Conservation (phyloP, 2,329 filamentous ascomycete genomes). For the Leptographium procerum region DNA sequence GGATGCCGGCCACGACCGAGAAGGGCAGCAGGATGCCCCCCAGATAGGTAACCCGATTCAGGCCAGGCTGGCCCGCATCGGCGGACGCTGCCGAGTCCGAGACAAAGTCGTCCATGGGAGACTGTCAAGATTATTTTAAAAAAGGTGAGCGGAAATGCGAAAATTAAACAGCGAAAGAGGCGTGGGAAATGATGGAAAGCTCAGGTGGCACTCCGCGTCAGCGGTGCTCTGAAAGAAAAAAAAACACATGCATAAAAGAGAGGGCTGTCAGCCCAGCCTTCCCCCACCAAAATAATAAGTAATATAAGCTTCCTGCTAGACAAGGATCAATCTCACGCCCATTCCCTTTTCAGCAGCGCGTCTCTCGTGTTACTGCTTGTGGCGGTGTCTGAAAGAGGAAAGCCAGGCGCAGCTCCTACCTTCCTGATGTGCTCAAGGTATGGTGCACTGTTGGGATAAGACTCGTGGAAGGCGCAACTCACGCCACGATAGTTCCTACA, state of each 20-base stretch:
- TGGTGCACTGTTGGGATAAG: not conserved
- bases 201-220: not conserved
- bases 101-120: not conserved
- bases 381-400: not conserved
- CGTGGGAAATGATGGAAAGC: not conserved
- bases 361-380: too few relatives aligned
- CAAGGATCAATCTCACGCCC: not conserved
- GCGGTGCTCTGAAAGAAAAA: too few relatives aligned
- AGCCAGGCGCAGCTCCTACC: not conserved
- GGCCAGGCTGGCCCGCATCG: conserved; percentile 16
- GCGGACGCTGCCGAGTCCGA: not conserved
- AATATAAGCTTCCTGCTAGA: not conserved
- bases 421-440: not conserved
- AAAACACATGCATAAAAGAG: not conserved
- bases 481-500: too few relatives aligned
- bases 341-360: not conserved
- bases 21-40: conserved; percentile 37
- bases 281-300: too few relatives aligned
- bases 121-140: not conserved
- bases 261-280: not conserved
- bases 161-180: not conserved
- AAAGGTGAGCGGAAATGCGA: not conserved
- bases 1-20: conserved; percentile 33
- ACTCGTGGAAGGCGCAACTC: not conserved
- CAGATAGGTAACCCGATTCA: conserved; percentile 37